Evolutionary conservation across 495 filamentous ascomycete species (phyloP), one percentile per base, ranked within the genome.

Genomic region (Hypoxylon crocopeplum): DNA sequence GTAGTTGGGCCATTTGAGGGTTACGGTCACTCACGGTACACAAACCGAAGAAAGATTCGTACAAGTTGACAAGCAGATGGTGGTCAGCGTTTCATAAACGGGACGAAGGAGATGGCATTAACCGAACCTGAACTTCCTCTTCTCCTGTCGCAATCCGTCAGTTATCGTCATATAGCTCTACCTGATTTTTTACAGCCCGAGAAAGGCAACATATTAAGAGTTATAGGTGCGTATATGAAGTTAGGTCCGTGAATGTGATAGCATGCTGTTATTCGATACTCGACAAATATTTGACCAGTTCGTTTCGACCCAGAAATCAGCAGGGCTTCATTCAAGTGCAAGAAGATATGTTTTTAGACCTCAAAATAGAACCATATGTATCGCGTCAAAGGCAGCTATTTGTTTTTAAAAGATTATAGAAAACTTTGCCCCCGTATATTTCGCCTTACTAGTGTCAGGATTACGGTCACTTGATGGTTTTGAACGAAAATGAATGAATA

Each of bases 1-100:
- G n/a, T 38, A 16, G 34, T 3, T 13, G n/a, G 5, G 32, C n/a
- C 32, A 3, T 16, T 39, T n/a, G n/a, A n/a, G n/a, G 36, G 19
- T 38, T 39, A 39, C 36, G 36, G 36, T 21, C 36, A 39, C 36
- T 20, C 36, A 39, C 36, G 19, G 36, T 39, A 39, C 8, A 17
- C 17, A 21, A 12, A 39, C n/a, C n/a, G 4, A 12, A 36, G 33
- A 12, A 36, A 15, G 13, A 36, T 36, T 36, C 8, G 33, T 15
- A 15, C n/a, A 36, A 15, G 4, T 36, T 8, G 33, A 4, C n/a
- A 4, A 15, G 34, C 16, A 38, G 34, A 17, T 38, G 16, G n/a
- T 16, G 7, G 34, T 2, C 16, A 15, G 16, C 6, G n/a, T 16
- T 38, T 38, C n/a, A 2, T 15, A 13, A 38, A 38, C 3, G 34